Evolutionary conservation across 352 stramenopile genomes (phyloP), one percentile per base, ranked within the genome.

Genomic region (Sclerospora graminicola): DNA sequence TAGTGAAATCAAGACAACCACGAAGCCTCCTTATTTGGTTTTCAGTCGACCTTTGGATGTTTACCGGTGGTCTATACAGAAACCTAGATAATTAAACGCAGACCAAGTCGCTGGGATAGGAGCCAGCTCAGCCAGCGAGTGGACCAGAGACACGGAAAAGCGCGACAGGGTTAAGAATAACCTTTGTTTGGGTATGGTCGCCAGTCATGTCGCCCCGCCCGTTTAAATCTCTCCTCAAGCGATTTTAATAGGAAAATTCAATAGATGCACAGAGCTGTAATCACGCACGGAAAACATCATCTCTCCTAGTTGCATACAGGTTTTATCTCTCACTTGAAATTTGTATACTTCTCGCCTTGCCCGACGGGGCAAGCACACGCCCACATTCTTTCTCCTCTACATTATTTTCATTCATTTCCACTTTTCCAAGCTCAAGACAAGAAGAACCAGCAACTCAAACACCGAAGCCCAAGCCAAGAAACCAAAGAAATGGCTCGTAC

Each of bases 401-500:
- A 23, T 4, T 14, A 14, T 28, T 21, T 10, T 27, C 23, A 51
- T 53, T 62, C 61, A 69, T 67, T 80, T 68, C 57, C 45, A 40
- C 39, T 72, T 77, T 77, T 67, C 43, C 55, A 59, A 47, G 35
- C 56, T 51, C 49, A 19, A 27, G 24, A 34, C 46, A 59, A 51
- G 30, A 54, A 55, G 30, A 38, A 36, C 31, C 19, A 56, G 21
- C 20, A 32, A 8, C 19, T 20, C 11, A 28, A 43, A 28, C 20
- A 1, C 26, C 11, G 28, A 54, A 13, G 24, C n/a, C 37, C 14
- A 8, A 9, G n/a, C 9, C 23, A 28, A 26, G 14, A 19, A n/a
- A 10, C 13, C 20, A 42, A 38, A 28, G 48, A 65, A 20, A 96
- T 98, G 87, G 91, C 93, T 41, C 86, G 93, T 77, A 97, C 93